A percentile compares a stretch with the other conserved stretches of the same genome.
Evolutionary conservation across 129 eudicot species (phyloP).

Genomic region (Logfia minima): DNA sequence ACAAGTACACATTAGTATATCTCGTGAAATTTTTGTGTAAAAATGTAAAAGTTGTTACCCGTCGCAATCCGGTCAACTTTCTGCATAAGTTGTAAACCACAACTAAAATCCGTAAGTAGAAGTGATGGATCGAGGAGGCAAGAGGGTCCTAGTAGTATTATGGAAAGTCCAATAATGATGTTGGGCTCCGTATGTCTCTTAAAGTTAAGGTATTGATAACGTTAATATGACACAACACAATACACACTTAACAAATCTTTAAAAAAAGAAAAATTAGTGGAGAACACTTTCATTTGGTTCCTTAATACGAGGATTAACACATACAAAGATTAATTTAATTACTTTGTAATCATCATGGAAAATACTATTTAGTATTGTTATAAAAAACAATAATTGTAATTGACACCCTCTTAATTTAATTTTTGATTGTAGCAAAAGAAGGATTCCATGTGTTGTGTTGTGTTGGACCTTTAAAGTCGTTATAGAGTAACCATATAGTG

Average conservation of each 20-base stretch:
- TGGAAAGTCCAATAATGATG: slow-evolving; percentile 37
- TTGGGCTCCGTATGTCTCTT: slow-evolving; percentile 53
- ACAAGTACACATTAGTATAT: background rate
- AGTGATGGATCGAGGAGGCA: slow-evolving; percentile 2
- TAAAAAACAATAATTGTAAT: too few species aligned
- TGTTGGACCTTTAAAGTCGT: background rate
- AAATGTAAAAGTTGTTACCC: background rate
- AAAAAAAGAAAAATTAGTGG: slow-evolving; percentile 53
- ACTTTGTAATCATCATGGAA: background rate
- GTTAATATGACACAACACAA: slow-evolving; percentile 32
- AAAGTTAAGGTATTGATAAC: slow-evolving; percentile 53
- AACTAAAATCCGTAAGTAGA: slow-evolving; percentile 10
- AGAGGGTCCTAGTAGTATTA: slow-evolving; percentile 23
- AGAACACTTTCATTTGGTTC: slow-evolving; percentile 43
- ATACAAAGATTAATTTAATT: background rate
- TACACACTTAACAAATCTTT: slow-evolving; percentile 31
- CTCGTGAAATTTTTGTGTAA: background rate
- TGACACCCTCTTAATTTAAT: background rate
- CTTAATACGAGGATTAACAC: slow-evolving; percentile 41
- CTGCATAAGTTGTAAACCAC: background rate
- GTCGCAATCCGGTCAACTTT: slow-evolving; percentile 12
- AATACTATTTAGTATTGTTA: too few species aligned
- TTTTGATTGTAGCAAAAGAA: background rate
- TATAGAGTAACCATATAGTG: background rate
- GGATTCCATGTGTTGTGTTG: background rate